A percentile compares a stretch with the other conserved stretches of the same genome.
These are phyloP conservation scores for Peterozyma toletana DNA, from an alignment of 805 yeast species.

Conservation along the genomic window DNA sequence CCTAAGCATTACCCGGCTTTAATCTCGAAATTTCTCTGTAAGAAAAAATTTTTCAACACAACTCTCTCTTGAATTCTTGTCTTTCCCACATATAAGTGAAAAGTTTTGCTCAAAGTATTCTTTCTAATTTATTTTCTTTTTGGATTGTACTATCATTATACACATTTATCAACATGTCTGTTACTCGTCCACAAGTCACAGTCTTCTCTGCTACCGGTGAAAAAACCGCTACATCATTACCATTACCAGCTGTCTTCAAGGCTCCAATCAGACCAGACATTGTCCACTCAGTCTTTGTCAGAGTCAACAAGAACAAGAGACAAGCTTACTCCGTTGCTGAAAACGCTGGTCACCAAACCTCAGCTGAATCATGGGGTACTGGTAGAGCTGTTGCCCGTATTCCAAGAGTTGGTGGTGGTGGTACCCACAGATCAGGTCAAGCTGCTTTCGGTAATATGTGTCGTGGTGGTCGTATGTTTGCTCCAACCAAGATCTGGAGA, in stretches of 20 bases:
- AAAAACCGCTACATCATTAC: slow-evolving; percentile 74
- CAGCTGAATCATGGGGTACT: slow-evolving; percentile 99
- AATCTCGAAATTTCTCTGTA: too few species aligned
- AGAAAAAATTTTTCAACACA: too few species aligned
- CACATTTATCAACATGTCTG: slow-evolving; percentile 32
- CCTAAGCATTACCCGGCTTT: too few species aligned
- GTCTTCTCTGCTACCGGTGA: slow-evolving; percentile 87
- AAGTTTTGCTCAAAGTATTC: too few species aligned
- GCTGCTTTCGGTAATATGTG: slow-evolving; percentile 99
- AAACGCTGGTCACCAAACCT: slow-evolving; percentile 99
- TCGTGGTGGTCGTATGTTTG: slow-evolving; percentile 99
- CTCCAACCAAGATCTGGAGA: slow-evolving; percentile 99
- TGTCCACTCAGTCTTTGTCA: slow-evolving; percentile 97
- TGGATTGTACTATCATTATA: slow-evolving; percentile 4
- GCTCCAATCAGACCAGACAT: slow-evolving; percentile 99
- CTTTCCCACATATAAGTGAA: too few species aligned
- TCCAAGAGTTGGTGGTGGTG: slow-evolving; percentile 99
- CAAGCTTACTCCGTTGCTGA: slow-evolving; percentile 99
- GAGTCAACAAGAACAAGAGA: slow-evolving; percentile 99
- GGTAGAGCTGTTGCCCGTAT: slow-evolving; percentile 99
- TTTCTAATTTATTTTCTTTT: neutral
- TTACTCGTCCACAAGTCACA: slow-evolving; percentile 93
- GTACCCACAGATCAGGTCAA: slow-evolving; percentile 99
- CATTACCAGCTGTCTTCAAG: slow-evolving; percentile 97
- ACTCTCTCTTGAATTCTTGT: too few species aligned